These are phyloP conservation scores for Durusdinium trenchii DNA, from an alignment of 73 alveolate species.

Conservation along the genomic window DNA sequence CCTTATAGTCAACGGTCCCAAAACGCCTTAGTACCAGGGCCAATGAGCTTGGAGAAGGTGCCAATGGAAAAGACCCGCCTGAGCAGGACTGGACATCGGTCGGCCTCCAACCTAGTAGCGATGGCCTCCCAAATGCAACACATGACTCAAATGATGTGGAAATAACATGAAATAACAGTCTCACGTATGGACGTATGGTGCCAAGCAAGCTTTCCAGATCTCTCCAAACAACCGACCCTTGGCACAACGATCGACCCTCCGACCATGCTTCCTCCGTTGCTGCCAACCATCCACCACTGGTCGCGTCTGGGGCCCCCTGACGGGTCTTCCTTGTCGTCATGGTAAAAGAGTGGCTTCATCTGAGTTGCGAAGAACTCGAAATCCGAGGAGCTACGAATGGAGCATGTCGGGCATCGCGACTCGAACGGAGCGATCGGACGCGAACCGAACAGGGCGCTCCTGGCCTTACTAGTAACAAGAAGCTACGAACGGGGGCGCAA, in stretches of 20 bases:
- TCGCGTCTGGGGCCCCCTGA: neutral
- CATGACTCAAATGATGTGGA: no score
- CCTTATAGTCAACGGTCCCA: neutral
- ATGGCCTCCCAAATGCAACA: no score
- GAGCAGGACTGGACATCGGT: neutral
- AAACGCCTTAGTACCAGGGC: constrained; percentile 79
- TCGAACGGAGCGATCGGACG: no score
- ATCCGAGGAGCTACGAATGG: neutral
- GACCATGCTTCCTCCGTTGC: neutral
- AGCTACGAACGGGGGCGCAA: no score
- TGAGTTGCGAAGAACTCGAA: neutral
- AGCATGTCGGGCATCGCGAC: neutral
- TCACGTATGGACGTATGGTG: no score
- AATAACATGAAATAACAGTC: no score
- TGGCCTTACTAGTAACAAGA: no score
- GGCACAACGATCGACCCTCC: no score
- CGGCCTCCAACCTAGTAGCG: no score
- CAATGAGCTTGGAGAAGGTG: constrained; percentile 92
- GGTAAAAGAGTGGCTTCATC: constrained; percentile 81
- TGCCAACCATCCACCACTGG: neutral
- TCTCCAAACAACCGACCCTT: no score
- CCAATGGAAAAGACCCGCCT: constrained; percentile 86
- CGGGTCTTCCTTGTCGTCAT: constrained; percentile 79
- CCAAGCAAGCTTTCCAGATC: no score
- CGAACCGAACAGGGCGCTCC: no score